phyloP scores from a whole-genome alignment of 139 green algal genomes.

The Pleodorina starrii region DNA sequence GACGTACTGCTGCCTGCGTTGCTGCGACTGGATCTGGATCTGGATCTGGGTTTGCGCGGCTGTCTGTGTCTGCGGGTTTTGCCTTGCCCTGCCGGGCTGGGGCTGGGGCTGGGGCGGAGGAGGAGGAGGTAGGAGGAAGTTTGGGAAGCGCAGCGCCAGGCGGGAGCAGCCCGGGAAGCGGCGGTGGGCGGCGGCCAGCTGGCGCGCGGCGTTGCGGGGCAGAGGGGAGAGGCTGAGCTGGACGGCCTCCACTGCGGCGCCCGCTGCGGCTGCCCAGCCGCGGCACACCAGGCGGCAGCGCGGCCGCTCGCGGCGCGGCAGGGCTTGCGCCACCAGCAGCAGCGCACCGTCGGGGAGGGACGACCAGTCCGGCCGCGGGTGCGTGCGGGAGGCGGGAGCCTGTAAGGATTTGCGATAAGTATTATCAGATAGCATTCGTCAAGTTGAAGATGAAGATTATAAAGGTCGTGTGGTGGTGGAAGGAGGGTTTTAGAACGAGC shows the following conservation, averaged over 20 bases:
- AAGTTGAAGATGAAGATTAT: too few species aligned
- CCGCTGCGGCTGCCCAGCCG: not conserved
- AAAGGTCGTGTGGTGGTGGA: too few species aligned
- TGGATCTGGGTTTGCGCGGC: too few species aligned
- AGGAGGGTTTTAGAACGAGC: too few species aligned
- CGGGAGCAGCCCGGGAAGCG: not conserved
- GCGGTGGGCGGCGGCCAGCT: not conserved
- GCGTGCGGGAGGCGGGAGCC: too few species aligned
- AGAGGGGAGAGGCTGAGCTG: not conserved
- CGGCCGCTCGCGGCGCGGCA: not conserved
- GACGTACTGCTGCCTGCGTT: not conserved
- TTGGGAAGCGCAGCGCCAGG: constrained; percentile 7
- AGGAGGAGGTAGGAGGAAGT: constrained; percentile 20
- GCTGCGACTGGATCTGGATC: too few species aligned
- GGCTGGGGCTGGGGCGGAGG: not conserved
- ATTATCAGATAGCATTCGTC: too few species aligned
- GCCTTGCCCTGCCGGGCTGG: not conserved
- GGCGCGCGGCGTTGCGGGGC: not conserved
- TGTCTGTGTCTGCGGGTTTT: too few species aligned
- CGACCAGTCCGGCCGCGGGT: not conserved
- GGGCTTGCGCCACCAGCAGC: not conserved
- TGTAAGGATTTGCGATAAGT: too few species aligned
- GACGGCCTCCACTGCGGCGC: not conserved
- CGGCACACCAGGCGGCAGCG: constrained; percentile 14
- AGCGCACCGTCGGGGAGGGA: not conserved